Percentiles rank a stretch among this genome's conserved stretches.
Conservation (phyloP, 1,284 basidiomycete genomes). For the Wallemia mellicola region DNA sequence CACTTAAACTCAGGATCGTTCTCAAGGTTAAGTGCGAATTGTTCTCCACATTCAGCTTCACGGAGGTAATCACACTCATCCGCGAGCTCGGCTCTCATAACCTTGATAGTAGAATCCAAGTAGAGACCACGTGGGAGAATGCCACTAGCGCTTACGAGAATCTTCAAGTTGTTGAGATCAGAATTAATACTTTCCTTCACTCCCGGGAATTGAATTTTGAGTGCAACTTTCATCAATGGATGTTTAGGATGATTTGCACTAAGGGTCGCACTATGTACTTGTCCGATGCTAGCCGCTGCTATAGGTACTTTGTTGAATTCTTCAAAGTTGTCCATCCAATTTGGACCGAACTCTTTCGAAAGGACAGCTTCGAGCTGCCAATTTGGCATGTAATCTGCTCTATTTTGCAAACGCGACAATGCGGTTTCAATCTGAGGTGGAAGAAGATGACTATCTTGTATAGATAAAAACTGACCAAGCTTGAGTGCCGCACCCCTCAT, state of each 20-base stretch:
- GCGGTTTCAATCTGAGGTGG: slow-evolving; percentile 70
- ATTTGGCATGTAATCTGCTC: slow-evolving; percentile 94
- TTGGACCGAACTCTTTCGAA: slow-evolving; percentile 33
- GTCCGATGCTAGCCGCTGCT: slow-evolving; percentile 87
- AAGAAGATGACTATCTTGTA: slow-evolving; percentile 73
- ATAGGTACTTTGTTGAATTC: slow-evolving; percentile 65
- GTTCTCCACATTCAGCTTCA: slow-evolving; percentile 42
- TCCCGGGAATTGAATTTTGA: slow-evolving; percentile 91
- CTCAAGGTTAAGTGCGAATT: slow-evolving; percentile 30
- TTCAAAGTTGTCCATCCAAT: slow-evolving; percentile 42
- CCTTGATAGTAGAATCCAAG: slow-evolving; percentile 56
- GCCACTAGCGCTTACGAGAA: slow-evolving; percentile 46
- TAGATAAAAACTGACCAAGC: slow-evolving; percentile 87
- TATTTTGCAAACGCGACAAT: slow-evolving; percentile 68
- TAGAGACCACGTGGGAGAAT: slow-evolving; percentile 69
- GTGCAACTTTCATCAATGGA: slow-evolving; percentile 37
- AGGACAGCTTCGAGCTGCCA: slow-evolving; percentile 67
- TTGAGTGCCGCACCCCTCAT: slow-evolving; percentile 95
- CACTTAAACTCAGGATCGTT: slow-evolving; percentile 41
- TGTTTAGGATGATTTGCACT: slow-evolving; percentile 19
- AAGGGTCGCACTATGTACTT: slow-evolving; percentile 60
- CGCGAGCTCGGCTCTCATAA: slow-evolving; percentile 65
- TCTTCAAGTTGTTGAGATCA: slow-evolving; percentile 59
- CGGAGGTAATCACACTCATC: slow-evolving; percentile 85
- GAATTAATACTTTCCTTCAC: slow-evolving; percentile 58